Percentiles rank a stretch among this genome's conserved stretches.
phyloP scores from a whole-genome alignment of 2,329 filamentous ascomycete species.

The Penicillium expansum region DNA sequence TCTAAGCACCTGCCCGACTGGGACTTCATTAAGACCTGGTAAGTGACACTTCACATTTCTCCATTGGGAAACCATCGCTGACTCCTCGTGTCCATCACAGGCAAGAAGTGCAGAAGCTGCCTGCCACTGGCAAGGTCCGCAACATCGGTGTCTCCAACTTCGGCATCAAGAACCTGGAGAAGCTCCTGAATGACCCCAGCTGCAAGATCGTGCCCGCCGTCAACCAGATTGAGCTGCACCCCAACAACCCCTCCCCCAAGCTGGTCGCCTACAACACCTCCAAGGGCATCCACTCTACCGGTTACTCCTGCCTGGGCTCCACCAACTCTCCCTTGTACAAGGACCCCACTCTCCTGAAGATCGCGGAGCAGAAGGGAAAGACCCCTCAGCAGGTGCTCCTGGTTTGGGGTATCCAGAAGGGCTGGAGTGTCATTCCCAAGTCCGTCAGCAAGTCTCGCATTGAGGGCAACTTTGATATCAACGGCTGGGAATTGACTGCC shows the following conservation, averaged over 20 bases:
- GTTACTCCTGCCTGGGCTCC: slow-evolving; percentile 57
- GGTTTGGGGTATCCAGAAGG: slow-evolving; percentile 76
- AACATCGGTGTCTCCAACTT: slow-evolving; percentile 90
- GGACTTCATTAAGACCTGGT: slow-evolving; percentile 76
- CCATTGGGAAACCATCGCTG: background rate
- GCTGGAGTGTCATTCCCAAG: slow-evolving; percentile 83
- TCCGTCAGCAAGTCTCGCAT: slow-evolving; percentile 72
- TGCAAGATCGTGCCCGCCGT: slow-evolving; percentile 51
- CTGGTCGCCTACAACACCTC: slow-evolving; percentile 52
- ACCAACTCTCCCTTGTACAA: slow-evolving; percentile 55
- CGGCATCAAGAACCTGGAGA: slow-evolving; percentile 75
- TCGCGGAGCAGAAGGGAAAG: slow-evolving; percentile 57
- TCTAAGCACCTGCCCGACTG: slow-evolving; percentile 70
- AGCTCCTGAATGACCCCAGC: slow-evolving; percentile 66
- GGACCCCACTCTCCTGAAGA: slow-evolving; percentile 50
- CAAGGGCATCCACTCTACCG: slow-evolving; percentile 55
- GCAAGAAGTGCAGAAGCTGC: slow-evolving; percentile 47
- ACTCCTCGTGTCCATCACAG: background rate
- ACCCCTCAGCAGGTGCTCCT: slow-evolving; percentile 55
- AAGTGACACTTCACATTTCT: background rate
- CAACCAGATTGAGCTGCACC: slow-evolving; percentile 56
- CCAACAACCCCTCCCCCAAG: slow-evolving; percentile 67
- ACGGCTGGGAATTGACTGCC: slow-evolving; percentile 69
- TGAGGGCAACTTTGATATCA: slow-evolving; percentile 70
- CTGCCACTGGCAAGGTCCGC: slow-evolving; percentile 59